These are phyloP conservation scores for Collybia sordida DNA, from an alignment of 768 basidiomycete genomes.

Conservation along the genomic window DNA sequence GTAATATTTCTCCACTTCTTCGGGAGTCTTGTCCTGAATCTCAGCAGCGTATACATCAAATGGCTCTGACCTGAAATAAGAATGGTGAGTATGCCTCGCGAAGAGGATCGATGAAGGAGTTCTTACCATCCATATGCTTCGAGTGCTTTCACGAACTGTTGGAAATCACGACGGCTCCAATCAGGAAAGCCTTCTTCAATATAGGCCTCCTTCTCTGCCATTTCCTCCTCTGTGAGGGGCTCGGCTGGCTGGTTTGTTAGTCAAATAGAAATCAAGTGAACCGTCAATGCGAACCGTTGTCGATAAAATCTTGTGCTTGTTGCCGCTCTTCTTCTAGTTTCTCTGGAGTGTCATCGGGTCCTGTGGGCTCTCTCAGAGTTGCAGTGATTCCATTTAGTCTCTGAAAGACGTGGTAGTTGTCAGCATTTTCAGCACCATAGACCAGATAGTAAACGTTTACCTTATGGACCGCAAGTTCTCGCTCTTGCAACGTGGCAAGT, in stretches of 20 bases:
- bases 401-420: constrained; percentile 27
- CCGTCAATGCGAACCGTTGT: constrained; percentile 55
- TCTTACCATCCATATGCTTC: constrained; percentile 75
- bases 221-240: constrained; percentile 87
- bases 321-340: constrained; percentile 78
- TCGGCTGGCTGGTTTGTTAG: constrained; percentile 54
- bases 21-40: constrained; percentile 79
- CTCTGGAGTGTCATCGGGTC: constrained; percentile 78
- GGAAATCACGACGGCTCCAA: constrained; percentile 94
- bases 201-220: constrained; percentile 75
- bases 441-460: constrained; percentile 29
- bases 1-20: constrained; percentile 78
- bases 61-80: constrained; percentile 52
- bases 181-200: constrained; percentile 79
- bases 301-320: constrained; percentile 84
- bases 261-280: neutral
- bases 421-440: neutral
- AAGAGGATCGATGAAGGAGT: neutral
- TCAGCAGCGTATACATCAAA: constrained; percentile 74
- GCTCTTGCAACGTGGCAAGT: constrained; percentile 80
- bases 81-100: neutral
- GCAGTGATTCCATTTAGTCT: constrained; percentile 67
- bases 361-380: constrained; percentile 61
- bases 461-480: constrained; percentile 81
- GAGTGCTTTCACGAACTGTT: constrained; percentile 76